A percentile compares a stretch with the other conserved stretches of the same genome.
These are phyloP conservation scores for Blastobotrys buckinghamii DNA, from an alignment of 1,139 yeast genomes.

Conservation along the genomic window DNA sequence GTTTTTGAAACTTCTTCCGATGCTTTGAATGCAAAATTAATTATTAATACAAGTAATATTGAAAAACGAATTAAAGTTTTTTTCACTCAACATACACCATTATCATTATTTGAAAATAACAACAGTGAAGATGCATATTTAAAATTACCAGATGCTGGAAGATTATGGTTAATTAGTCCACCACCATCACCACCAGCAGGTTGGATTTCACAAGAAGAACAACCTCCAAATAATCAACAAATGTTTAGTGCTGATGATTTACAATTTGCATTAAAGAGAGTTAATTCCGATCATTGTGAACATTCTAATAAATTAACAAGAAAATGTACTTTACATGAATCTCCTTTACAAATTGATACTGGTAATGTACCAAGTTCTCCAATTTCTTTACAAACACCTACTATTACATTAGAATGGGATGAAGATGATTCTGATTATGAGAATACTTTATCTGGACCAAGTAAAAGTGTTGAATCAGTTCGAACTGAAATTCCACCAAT, in stretches of 20 bases:
- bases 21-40: conserved; percentile 27
- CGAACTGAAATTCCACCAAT: conserved; percentile 24
- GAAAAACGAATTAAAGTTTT: conserved; percentile 14
- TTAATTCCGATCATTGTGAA: not conserved
- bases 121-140: conserved; percentile 22
- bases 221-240: conserved; percentile 33
- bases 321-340: conserved; percentile 23
- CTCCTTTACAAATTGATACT: conserved; percentile 5
- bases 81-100: conserved; percentile 23
- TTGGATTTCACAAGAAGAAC: conserved; percentile 36
- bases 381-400: conserved; percentile 19
- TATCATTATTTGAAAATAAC: conserved; percentile 13
- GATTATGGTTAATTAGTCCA: conserved; percentile 38
- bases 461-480: conserved; percentile 9
- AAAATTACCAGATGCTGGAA: conserved; percentile 37
- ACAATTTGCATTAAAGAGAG: conserved; percentile 17
- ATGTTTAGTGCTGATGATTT: conserved; percentile 15
- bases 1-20: conserved; percentile 28
- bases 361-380: conserved; percentile 3
- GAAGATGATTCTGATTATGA: conserved; percentile 28
- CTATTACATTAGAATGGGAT: conserved; percentile 30
- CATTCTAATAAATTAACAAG: conserved; percentile 15
- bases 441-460: conserved; percentile 11
- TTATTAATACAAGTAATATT: conserved; percentile 2
- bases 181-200: conserved; percentile 42